Evolutionary conservation across 1,284 basidiomycete genomes (phyloP), one percentile per base, ranked within the genome.

Genomic region (Moesziomyces parantarcticus): DNA sequence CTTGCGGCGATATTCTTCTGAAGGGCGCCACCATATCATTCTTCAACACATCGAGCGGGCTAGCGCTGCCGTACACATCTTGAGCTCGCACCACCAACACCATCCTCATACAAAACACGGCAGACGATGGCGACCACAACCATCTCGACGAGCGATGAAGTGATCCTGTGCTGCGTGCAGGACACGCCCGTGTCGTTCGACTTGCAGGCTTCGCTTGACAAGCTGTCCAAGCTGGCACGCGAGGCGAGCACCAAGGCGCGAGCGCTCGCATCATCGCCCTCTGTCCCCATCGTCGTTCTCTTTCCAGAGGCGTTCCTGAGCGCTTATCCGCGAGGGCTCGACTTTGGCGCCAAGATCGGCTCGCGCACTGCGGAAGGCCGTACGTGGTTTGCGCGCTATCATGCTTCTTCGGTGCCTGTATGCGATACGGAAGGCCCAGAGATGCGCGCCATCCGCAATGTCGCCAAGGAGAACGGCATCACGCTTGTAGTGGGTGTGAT

Each of bases 261-360:
- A 13, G 51, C 47, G 21, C 50, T 48, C 16, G 61, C 60, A 0
- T 26, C 50, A 16, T 57, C 53, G 7, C 20, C 52, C 8, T 23
- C 41, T 9, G 51, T 49, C 10, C 61, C 67, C n/a, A 57, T 71
- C 9, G 55, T 92, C 2, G 89, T 87, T 25, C 89, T 91, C 16
- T 90, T 92, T 76, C 91, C 90, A 3, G 90, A 92, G 80, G 91
- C 89, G 20, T 91, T 90, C 34, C 59, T 85, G 18, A 71, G 67
- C 23, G 83, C 76, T 5, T 85, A 85, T 48, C 85, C 85, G 2
- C 66, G 85, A 18, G 80, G 82, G 16, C 53, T 82, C 16, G 78
- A 70, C 26, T 76, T 76, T 45, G 75, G 75, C 22, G 72, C 75
- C 45, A 66, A 64, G 50, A 58, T 76, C 34, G 75, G 75, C 7